Conservation (phyloP, 495 filamentous ascomycete genomes). For the Aspergillus mulundensis region DNA sequence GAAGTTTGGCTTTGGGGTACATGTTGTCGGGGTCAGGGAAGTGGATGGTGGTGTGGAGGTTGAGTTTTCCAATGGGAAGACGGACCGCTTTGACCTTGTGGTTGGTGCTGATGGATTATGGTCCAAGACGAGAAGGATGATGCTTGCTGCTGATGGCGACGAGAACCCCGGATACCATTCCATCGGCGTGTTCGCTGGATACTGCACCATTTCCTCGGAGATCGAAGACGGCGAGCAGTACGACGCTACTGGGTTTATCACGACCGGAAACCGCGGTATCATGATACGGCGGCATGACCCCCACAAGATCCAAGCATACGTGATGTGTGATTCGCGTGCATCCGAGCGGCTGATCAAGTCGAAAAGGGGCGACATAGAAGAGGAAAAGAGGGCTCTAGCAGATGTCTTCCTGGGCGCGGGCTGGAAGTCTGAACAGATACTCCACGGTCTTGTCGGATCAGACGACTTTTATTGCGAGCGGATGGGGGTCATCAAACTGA, state of each 20-base stretch:
- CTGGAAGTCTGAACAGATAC: conserved; percentile 39
- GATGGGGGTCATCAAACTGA: conserved; percentile 36
- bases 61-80: conserved; percentile 30
- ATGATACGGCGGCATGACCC: conserved; percentile 39
- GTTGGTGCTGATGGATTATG: conserved; percentile 48
- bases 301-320: conserved; percentile 34
- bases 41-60: conserved; percentile 28
- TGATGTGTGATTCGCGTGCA: conserved; percentile 20
- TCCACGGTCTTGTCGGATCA: conserved; percentile 34
- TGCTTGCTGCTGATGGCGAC: conserved; percentile 14
- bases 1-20: conserved; percentile 27
- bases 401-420: conserved; percentile 40
- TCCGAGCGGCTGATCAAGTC: conserved; percentile 22
- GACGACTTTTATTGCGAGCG: conserved; percentile 48
- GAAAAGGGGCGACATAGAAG: conserved; percentile 9
- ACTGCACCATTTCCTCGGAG: background rate
- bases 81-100: conserved; percentile 41
- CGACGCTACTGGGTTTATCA: background rate
- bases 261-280: conserved; percentile 28
- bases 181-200: background rate
- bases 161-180: background rate
- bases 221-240: background rate
- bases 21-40: conserved; percentile 12
- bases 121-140: conserved; percentile 38
- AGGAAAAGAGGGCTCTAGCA: conserved; percentile 35